Percentiles rank a stretch among this genome's conserved stretches.
Evolutionary conservation across 2,329 filamentous ascomycete genomes (phyloP).

Genomic region (Talaromyces islandicus): DNA sequence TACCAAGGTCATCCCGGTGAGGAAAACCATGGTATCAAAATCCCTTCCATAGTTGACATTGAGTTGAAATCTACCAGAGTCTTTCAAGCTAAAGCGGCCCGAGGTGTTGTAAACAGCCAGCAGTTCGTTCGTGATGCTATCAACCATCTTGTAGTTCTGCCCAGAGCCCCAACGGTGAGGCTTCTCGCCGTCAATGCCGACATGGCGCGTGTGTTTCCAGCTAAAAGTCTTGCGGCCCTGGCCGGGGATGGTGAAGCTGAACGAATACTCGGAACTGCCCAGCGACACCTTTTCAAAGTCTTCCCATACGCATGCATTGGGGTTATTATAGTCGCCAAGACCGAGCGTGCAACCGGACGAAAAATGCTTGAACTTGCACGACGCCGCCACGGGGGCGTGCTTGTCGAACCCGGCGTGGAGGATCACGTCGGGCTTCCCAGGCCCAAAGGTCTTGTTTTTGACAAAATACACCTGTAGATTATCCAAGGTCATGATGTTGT

Average conservation of each 20-base stretch:
- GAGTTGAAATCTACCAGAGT: constrained; percentile 11
- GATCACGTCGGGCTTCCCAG: constrained; percentile 28
- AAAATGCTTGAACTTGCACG: constrained; percentile 28
- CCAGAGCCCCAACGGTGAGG: constrained; percentile 15
- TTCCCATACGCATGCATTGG: constrained; percentile 23
- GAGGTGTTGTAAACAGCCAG: constrained; percentile 12
- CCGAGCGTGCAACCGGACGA: constrained; percentile 27
- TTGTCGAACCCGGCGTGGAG: constrained; percentile 23
- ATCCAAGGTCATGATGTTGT: background rate
- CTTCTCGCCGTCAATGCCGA: constrained; percentile 21
- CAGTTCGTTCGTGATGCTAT: constrained; percentile 12
- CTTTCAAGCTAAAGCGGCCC: constrained; percentile 2
- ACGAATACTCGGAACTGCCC: constrained; percentile 21
- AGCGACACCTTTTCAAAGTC: constrained; percentile 21
- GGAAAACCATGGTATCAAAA: constrained; percentile 5
- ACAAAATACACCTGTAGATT: constrained; percentile 17
- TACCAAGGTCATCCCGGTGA: constrained; percentile 5
- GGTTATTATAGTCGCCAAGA: constrained; percentile 22
- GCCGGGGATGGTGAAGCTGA: constrained; percentile 16
- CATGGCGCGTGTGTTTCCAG: constrained; percentile 27
- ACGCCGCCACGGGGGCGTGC: constrained; percentile 18
- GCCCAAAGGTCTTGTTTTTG: constrained; percentile 22
- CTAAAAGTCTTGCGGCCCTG: constrained; percentile 19
- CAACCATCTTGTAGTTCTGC: constrained; percentile 24
- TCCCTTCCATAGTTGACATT: constrained; percentile 13